Evolutionary conservation across 2,329 filamentous ascomycete species (phyloP).

Genomic region (Xylaria sp.): DNA sequence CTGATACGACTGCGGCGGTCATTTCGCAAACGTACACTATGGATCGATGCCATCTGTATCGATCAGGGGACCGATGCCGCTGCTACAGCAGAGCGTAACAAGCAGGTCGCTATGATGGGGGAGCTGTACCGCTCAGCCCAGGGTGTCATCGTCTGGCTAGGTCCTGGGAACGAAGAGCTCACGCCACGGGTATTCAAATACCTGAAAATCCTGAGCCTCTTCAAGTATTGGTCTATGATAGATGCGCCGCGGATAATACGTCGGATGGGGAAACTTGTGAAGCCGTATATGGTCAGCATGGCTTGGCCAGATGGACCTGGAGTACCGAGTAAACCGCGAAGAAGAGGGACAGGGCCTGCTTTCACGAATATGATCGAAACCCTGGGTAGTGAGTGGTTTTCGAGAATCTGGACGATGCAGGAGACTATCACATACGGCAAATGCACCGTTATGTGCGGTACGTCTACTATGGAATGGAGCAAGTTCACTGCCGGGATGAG

Average conservation of each 20-base stretch:
- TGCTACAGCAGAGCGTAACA: conserved; percentile 21
- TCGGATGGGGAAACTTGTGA: background rate
- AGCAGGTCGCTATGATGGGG: conserved; percentile 33
- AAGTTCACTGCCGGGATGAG: conserved; percentile 6
- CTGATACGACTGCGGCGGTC: conserved; percentile 11
- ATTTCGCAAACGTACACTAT: conserved; percentile 13
- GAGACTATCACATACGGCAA: conserved; percentile 15
- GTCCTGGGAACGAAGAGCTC: background rate
- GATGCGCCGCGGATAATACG: background rate
- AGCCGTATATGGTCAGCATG: background rate
- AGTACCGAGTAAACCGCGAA: background rate
- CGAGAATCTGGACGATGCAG: conserved; percentile 28
- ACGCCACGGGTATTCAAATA: background rate
- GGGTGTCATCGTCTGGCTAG: conserved; percentile 31
- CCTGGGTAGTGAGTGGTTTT: conserved; percentile 22
- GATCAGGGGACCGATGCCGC: conserved; percentile 22
- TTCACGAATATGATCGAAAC: background rate
- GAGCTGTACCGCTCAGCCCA: conserved; percentile 27
- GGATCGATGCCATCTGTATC: conserved; percentile 33
- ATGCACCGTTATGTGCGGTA: conserved; percentile 15
- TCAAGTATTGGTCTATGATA: background rate
- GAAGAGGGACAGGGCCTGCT: background rate
- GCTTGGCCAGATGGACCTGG: background rate
- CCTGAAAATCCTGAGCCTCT: background rate
- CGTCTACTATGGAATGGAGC: conserved; percentile 17